Conservation (phyloP, 805 yeast species). For the Barnettozyma sucrosica region DNA sequence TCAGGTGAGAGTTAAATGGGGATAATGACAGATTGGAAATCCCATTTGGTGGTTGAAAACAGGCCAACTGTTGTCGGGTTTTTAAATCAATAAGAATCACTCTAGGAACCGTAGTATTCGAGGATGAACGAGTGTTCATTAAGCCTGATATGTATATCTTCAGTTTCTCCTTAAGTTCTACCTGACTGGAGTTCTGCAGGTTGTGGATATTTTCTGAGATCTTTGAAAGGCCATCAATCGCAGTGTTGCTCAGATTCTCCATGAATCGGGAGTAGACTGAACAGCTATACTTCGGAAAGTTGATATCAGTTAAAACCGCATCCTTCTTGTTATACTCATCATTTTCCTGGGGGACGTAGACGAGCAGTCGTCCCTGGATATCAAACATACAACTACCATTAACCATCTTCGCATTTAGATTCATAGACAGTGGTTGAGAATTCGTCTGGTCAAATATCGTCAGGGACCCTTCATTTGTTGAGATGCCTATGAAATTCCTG, state of each 20-base stretch:
- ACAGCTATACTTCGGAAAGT: constrained; percentile 17
- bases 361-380: constrained; percentile 34
- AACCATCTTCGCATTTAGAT: constrained; percentile 15
- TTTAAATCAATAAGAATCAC: constrained; percentile 44
- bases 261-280: constrained; percentile 30
- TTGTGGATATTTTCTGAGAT: constrained; percentile 34
- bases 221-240: constrained; percentile 45
- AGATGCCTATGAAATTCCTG: constrained; percentile 21
- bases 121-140: constrained; percentile 18
- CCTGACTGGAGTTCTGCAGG: constrained; percentile 11
- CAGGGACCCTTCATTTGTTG: constrained; percentile 27
- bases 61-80: constrained; percentile 32
- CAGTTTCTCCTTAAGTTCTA: constrained; percentile 8
- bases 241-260: constrained; percentile 43
- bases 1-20: constrained; percentile 52
- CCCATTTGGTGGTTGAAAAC: constrained; percentile 57
- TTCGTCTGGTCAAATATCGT: constrained; percentile 20
- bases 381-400: constrained; percentile 38
- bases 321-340: background rate
- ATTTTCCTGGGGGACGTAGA: constrained; percentile 31
- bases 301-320: constrained; percentile 10
- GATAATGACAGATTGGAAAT: constrained; percentile 55
- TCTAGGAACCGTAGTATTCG: constrained; percentile 15
- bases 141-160: constrained; percentile 10
- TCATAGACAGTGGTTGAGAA: constrained; percentile 16